These are phyloP conservation scores for Malus sylvestris DNA, from an alignment of 306 rosid genomes.

Conservation along the genomic window DNA sequence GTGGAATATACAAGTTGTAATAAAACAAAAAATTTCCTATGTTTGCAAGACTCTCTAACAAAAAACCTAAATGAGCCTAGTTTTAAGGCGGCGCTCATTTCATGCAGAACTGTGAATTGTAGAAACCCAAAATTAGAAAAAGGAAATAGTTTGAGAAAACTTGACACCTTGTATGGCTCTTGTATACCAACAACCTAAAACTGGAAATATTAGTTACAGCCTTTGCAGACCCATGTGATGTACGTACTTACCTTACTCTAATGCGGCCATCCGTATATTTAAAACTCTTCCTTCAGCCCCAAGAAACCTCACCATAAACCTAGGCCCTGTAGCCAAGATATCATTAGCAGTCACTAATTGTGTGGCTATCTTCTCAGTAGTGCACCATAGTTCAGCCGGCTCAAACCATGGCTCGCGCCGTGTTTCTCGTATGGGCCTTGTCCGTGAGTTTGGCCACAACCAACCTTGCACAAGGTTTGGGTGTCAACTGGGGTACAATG, in stretches of 20 bases:
- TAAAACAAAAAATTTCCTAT: background rate
- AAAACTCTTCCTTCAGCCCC: background rate
- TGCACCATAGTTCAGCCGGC: background rate
- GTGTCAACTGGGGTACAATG: slow-evolving; percentile 75
- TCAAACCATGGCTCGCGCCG: background rate
- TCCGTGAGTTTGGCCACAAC: slow-evolving; percentile 8
- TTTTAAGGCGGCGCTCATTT: background rate
- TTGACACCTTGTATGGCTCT: background rate
- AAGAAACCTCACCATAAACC: background rate
- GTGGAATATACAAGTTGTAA: background rate
- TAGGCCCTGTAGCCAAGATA: background rate
- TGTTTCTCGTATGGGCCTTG: slow-evolving; percentile 14
- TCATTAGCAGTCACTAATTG: background rate
- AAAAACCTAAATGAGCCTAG: background rate
- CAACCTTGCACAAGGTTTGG: slow-evolving; percentile 25
- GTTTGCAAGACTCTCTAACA: background rate
- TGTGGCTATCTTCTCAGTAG: background rate
- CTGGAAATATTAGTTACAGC: background rate
- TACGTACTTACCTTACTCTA: background rate
- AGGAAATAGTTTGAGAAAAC: background rate
- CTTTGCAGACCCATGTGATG: background rate
- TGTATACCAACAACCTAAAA: background rate
- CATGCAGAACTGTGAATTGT: background rate
- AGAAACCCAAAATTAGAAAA: background rate
- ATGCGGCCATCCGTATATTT: background rate